A percentile compares a stretch with the other conserved stretches of the same genome.
phyloP scores from a whole-genome alignment of 164 flowering plant species.

The Vitis rotundifolia region DNA sequence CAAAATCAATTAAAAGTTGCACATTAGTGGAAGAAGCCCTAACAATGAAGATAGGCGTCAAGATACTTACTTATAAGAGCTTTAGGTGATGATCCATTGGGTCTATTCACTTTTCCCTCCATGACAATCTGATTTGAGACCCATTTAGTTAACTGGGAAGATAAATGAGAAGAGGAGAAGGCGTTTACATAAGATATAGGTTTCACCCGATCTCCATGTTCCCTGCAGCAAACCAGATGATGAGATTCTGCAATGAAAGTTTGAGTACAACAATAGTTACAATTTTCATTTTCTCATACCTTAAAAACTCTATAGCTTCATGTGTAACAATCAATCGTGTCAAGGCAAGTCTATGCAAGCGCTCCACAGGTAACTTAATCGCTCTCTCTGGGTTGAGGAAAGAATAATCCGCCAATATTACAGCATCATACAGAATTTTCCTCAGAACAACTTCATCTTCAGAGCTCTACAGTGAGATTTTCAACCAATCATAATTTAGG shows the following conservation, averaged over 20 bases:
- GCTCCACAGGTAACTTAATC: constrained; percentile 26
- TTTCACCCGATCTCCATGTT: constrained; percentile 47
- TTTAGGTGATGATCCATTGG: constrained; percentile 52
- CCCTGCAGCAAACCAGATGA: constrained; percentile 37
- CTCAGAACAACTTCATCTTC: constrained; percentile 47
- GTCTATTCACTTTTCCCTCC: constrained; percentile 25
- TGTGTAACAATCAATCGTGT: constrained; percentile 48
- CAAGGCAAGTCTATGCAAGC: constrained; percentile 36
- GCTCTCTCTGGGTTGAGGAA: constrained; percentile 42
- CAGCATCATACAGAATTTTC: constrained; percentile 61
- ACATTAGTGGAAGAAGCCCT: neutral
- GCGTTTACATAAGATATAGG: constrained; percentile 55
- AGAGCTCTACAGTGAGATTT: constrained; percentile 36
- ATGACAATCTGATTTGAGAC: constrained; percentile 31
- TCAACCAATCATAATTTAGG: neutral
- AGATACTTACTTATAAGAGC: constrained; percentile 55
- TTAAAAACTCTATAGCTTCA: constrained; percentile 48
- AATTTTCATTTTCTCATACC: constrained; percentile 34
- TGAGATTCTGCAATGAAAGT: constrained; percentile 8
- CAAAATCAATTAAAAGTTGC: neutral
- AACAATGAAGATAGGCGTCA: neutral
- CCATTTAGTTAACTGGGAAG: constrained; percentile 44
- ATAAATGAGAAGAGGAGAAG: constrained; percentile 48
- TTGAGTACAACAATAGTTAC: neutral
- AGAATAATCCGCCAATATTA: constrained; percentile 65